Conservation (phyloP, 139 green algal genomes). For the Closterium sp. region DNA sequence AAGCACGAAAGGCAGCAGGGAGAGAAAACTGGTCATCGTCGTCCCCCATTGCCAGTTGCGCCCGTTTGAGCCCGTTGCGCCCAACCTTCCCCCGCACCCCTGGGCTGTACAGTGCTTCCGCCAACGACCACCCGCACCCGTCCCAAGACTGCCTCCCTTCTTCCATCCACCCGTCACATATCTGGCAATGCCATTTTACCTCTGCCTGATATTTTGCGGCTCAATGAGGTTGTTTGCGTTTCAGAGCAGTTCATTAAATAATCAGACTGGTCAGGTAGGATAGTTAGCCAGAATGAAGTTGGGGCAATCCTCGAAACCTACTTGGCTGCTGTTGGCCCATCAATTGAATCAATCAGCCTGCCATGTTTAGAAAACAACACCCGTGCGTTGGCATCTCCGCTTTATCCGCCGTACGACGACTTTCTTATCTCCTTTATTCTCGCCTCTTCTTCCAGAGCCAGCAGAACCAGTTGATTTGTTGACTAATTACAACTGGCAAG, state of each 20-base stretch:
- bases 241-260: too few species aligned
- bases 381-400: background rate
- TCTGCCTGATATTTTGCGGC: too few species aligned
- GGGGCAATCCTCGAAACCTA: background rate
- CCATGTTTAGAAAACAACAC: too few species aligned
- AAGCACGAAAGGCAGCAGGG: background rate
- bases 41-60: background rate
- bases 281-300: too few species aligned
- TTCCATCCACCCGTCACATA: background rate
- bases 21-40: background rate
- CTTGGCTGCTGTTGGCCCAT: background rate
- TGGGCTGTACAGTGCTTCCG: background rate
- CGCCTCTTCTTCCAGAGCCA: background rate
- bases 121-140: background rate
- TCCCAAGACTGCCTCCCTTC: background rate
- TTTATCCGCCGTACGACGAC: background rate
- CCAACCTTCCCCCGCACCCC: background rate
- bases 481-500: background rate
- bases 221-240: too few species aligned
- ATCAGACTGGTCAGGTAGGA: too few species aligned
- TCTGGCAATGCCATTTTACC: too few species aligned
- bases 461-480: background rate
- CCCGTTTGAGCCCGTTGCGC: background rate
- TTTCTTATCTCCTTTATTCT: background rate
- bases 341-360: background rate